phyloP scores from a whole-genome alignment of 805 yeast species.

The Starmera pachycereana region DNA sequence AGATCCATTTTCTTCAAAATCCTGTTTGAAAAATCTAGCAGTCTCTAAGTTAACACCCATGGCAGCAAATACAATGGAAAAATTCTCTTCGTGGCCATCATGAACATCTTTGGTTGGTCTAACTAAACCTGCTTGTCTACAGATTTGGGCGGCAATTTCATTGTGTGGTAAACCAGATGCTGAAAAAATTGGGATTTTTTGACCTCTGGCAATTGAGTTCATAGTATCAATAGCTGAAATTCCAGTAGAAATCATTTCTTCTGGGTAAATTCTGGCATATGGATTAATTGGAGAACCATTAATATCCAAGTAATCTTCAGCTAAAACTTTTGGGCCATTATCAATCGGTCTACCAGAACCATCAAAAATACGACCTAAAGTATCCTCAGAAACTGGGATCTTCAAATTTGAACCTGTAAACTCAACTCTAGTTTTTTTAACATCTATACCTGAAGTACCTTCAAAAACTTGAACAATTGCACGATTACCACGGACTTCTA shows the following conservation, averaged over 20 bases:
- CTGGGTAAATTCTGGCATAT: constrained; percentile 96
- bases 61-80: constrained; percentile 98
- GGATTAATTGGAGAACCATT: constrained; percentile 99
- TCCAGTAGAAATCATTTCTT: constrained; percentile 99
- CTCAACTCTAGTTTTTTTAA: constrained; percentile 93
- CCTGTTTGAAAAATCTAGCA: constrained; percentile 96
- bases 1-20: constrained; percentile 98
- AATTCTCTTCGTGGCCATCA: constrained; percentile 99
- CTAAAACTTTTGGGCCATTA: constrained; percentile 96
- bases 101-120: constrained; percentile 99
- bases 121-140: constrained; percentile 99
- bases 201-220: constrained; percentile 99
- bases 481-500: constrained; percentile 93
- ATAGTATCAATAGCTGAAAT: constrained; percentile 96
- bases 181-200: constrained; percentile 97
- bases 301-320: constrained; percentile 96
- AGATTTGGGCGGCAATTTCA: constrained; percentile 98
- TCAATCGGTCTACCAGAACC: constrained; percentile 99
- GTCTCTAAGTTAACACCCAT: constrained; percentile 99
- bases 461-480: constrained; percentile 99
- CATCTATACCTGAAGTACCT: constrained; percentile 98
- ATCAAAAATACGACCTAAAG: constrained; percentile 95
- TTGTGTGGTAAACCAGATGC: constrained; percentile 99
- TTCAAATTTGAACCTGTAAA: constrained; percentile 92
- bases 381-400: constrained; percentile 93